Percentiles rank a stretch among this genome's conserved stretches.
Evolutionary conservation across 1,139 yeast genomes (phyloP).

Genomic region (Diutina neorugosa): DNA sequence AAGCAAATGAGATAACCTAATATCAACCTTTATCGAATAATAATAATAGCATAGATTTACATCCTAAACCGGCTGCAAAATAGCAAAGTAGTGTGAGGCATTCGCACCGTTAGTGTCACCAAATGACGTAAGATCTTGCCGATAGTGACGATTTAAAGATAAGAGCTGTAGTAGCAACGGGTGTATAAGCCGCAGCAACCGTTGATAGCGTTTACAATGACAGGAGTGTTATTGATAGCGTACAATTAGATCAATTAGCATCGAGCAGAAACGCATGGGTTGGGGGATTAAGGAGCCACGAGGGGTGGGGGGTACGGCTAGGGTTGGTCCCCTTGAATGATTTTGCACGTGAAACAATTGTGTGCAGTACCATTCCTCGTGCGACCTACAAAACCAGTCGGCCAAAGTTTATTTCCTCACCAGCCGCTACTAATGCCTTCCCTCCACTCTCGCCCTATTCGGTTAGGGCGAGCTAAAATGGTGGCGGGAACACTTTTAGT

Average conservation of each 20-base stretch:
- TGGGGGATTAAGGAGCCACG: neutral
- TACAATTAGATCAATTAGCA: too few relatives aligned
- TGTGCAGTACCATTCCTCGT: neutral
- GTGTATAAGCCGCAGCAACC: too few relatives aligned
- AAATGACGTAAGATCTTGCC: neutral
- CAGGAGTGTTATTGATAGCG: too few relatives aligned
- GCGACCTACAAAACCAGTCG: neutral
- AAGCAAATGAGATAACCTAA: neutral
- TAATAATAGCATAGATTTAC: neutral
- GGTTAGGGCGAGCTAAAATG: conserved; percentile 2
- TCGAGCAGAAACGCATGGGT: too few relatives aligned
- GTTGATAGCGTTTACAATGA: too few relatives aligned
- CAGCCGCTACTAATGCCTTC: conserved; percentile 4
- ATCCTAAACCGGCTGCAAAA: neutral
- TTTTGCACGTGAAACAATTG: neutral
- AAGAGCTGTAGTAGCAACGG: neutral
- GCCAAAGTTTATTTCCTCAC: neutral
- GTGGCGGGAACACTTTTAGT: conserved; percentile 1
- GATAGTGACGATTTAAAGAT: neutral
- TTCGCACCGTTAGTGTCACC: neutral
- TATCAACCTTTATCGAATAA: neutral
- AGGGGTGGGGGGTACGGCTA: neutral
- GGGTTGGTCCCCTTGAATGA: neutral
- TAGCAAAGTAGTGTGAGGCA: neutral
- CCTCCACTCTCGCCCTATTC: conserved; percentile 3